Evolutionary conservation across 2,329 filamentous ascomycete genomes (phyloP).

Genomic region (Hortaea sp.): DNA sequence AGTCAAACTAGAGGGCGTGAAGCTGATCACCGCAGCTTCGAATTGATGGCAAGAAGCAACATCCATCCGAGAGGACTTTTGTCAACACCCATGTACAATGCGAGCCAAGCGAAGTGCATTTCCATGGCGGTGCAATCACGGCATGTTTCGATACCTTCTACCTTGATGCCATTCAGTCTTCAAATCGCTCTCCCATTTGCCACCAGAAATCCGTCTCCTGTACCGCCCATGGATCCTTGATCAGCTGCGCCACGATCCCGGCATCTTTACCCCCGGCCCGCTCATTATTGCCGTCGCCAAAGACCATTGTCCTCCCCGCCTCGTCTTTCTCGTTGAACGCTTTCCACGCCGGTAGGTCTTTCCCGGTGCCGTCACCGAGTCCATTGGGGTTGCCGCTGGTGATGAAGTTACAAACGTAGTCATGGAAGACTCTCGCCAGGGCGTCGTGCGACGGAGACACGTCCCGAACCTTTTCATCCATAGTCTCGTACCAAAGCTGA

Average conservation of each 20-base stretch:
- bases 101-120: too few relatives aligned
- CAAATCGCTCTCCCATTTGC: slow-evolving; percentile 35
- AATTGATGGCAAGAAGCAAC: too few relatives aligned
- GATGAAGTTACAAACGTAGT: slow-evolving; percentile 25
- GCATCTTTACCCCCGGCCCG: slow-evolving; percentile 24
- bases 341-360: slow-evolving; percentile 16
- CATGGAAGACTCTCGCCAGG: slow-evolving; percentile 22
- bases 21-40: too few relatives aligned
- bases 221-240: slow-evolving; percentile 35
- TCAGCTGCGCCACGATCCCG: slow-evolving; percentile 37
- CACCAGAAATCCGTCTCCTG: slow-evolving; percentile 53
- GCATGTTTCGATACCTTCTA: too few relatives aligned
- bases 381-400: slow-evolving; percentile 23
- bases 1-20: too few relatives aligned
- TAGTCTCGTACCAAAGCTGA: slow-evolving; percentile 26
- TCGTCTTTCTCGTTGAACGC: slow-evolving; percentile 1
- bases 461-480: slow-evolving; percentile 14
- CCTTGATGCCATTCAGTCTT: slow-evolving; percentile 7
- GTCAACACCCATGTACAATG: too few relatives aligned
- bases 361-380: slow-evolving; percentile 11
- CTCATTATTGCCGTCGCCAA: slow-evolving; percentile 53
- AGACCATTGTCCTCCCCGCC: slow-evolving; percentile 35
- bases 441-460: slow-evolving; percentile 20
- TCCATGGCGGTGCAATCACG: too few relatives aligned
- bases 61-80: too few relatives aligned